phyloP scores from a whole-genome alignment of 108 stramenopile species.

The Ochromonas danica region DNA sequence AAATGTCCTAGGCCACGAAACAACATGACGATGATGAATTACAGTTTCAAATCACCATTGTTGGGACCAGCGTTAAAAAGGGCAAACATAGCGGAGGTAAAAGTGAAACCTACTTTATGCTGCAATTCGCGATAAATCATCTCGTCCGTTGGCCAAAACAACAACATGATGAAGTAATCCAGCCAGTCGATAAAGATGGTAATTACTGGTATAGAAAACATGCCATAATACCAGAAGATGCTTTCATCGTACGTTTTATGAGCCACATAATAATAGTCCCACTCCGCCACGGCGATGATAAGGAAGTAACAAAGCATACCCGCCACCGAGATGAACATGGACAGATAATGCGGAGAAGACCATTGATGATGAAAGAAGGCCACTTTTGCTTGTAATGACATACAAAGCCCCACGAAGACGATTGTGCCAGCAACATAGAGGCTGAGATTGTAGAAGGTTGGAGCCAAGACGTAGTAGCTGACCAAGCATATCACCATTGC shows the following conservation, averaged over 20 bases:
- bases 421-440: slow-evolving; percentile 11
- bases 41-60: too few relatives aligned
- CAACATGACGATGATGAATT: too few relatives aligned
- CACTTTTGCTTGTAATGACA: slow-evolving; percentile 20
- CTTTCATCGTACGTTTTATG: neutral
- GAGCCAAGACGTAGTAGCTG: neutral
- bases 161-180: neutral
- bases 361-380: slow-evolving; percentile 28
- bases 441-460: neutral
- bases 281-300: neutral
- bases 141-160: slow-evolving; percentile 22
- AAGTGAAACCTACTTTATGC: too few relatives aligned
- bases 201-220: slow-evolving; percentile 3
- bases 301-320: slow-evolving; percentile 7
- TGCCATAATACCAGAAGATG: slow-evolving; percentile 17
- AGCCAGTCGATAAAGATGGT: neutral
- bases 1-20: too few relatives aligned
- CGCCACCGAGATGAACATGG: neutral
- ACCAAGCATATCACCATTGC: slow-evolving; percentile 29
- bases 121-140: slow-evolving; percentile 24
- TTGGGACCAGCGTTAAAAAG: too few relatives aligned
- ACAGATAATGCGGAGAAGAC: neutral
- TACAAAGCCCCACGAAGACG: neutral
- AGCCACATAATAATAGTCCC: slow-evolving; percentile 20
- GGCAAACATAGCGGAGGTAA: too few relatives aligned